Evolutionary conservation across 2,329 filamentous ascomycete species (phyloP), one percentile per base, ranked within the genome.

Genomic region (Fusarium camptoceras): DNA sequence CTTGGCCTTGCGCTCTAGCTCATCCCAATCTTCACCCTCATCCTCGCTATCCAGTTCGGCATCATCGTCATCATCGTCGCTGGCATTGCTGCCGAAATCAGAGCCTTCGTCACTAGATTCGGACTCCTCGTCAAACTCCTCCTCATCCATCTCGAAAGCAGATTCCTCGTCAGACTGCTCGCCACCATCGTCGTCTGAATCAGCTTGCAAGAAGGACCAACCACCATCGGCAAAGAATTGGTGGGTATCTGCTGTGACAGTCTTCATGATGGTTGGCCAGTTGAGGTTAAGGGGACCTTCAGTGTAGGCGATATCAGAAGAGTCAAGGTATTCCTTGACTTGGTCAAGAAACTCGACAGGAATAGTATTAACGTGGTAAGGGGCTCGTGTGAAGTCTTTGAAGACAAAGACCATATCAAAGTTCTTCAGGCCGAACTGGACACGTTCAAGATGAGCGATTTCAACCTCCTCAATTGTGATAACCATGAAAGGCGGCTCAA

Each of bases 201-300:
- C 95, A 37, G 91, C 91, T 56, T 91, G 90, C 63, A 99, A 80
- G 87, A 99, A 98, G 3, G 89, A 92, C 96, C 96, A 99, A 47
- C 96, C 96, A 31, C 97, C 96, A 70, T 98, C 95, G 6, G 87
- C 89, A 81, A 98, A 99, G 88, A 99, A 99, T 74, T 92, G 89
- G 78, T 99, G 95, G 4, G 96, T 93, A 78, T 99, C 94, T 37
- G 92, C 91, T 22, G 92, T 95, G 27, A 99, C 94, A 0, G 96
- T 99, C 87, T 99, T 99, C 94, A 99, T 99, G 78, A 99, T 99
- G 18, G 94, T 97, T 14, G 93, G 92, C 96, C 96, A 99, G 86
- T 98, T 98, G 60, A 99, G 87, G 83, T 99, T 99, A 73, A 99
- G 89, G 2, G 95, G 96, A 60, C 96, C 96, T 81, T 99, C 97